These are phyloP conservation scores for Mychonastes homosphaera DNA, from an alignment of 139 green algal species.

Conservation along the genomic window DNA sequence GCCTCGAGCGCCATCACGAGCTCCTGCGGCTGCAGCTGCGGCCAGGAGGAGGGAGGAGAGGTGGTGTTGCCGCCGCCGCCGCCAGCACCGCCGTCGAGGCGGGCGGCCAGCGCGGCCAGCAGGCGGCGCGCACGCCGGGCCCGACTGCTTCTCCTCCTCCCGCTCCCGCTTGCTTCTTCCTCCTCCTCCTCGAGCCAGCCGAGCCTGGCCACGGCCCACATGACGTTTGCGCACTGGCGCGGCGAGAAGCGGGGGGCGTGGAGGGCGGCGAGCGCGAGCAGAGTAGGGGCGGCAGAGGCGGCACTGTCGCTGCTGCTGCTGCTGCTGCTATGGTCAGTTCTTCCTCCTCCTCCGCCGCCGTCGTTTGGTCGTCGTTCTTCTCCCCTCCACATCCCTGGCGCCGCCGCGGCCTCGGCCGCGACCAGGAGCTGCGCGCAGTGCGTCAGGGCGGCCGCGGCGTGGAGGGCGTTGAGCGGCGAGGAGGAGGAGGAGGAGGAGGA, in stretches of 20 bases:
- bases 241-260: neutral
- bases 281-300: neutral
- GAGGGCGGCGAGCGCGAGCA: constrained; percentile 1
- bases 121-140: no score
- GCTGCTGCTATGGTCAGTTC: neutral
- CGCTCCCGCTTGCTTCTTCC: no score
- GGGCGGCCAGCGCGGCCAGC: no score
- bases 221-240: constrained; percentile 10
- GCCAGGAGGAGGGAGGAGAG: no score
- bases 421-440: constrained; percentile 9
- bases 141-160: no score
- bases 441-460: constrained; percentile 17
- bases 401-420: neutral
- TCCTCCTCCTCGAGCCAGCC: no score
- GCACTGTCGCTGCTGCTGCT: neutral
- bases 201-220: constrained; percentile 11
- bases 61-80: neutral
- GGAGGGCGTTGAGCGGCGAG: constrained; percentile 9
- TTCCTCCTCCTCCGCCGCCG: neutral
- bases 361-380: no score
- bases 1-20: no score
- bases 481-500: neutral
- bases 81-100: neutral
- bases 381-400: no score
- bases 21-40: no score